These are phyloP conservation scores for Candida chilensis DNA, from an alignment of 805 yeast genomes.

Conservation along the genomic window DNA sequence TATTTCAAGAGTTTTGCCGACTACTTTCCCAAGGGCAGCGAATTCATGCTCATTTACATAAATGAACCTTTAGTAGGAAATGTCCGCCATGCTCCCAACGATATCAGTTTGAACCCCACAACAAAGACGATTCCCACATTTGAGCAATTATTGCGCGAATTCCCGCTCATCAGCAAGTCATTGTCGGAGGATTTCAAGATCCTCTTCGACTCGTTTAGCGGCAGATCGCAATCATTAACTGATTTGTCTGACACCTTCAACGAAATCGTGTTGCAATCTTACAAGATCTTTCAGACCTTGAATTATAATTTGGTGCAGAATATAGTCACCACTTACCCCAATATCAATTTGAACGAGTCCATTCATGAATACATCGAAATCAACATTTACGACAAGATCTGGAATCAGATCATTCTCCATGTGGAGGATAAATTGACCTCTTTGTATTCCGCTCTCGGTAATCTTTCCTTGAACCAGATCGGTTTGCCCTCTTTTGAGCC, in stretches of 20 bases:
- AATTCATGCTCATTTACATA: slow-evolving; percentile 48
- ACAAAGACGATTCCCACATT: slow-evolving; percentile 10
- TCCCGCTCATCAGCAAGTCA: slow-evolving; percentile 24
- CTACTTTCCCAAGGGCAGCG: slow-evolving; percentile 47
- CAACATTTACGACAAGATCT: slow-evolving; percentile 56
- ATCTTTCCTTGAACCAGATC: slow-evolving; percentile 40
- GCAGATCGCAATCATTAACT: slow-evolving; percentile 12
- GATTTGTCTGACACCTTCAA: slow-evolving; percentile 17
- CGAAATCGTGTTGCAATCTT: slow-evolving; percentile 16
- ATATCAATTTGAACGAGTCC: slow-evolving; percentile 37
- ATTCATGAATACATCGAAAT: slow-evolving; percentile 67
- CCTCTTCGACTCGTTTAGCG: slow-evolving; percentile 26
- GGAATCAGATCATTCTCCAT: slow-evolving; percentile 32
- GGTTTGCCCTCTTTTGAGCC: slow-evolving; percentile 27
- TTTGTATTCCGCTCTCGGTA: slow-evolving; percentile 13
- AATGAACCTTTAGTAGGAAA: slow-evolving; percentile 45
- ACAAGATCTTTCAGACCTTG: slow-evolving; percentile 18
- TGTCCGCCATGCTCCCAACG: slow-evolving; percentile 2
- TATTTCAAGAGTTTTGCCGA: slow-evolving; percentile 48
- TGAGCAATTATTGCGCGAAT: slow-evolving; percentile 25
- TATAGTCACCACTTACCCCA: slow-evolving; percentile 19
- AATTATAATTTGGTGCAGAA: slow-evolving; percentile 9
- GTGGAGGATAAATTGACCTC: slow-evolving; percentile 2
- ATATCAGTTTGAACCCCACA: not conserved
- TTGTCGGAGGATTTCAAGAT: slow-evolving; percentile 27